phyloP scores from a whole-genome alignment of 495 filamentous ascomycete genomes.

The Letharia lupina region DNA sequence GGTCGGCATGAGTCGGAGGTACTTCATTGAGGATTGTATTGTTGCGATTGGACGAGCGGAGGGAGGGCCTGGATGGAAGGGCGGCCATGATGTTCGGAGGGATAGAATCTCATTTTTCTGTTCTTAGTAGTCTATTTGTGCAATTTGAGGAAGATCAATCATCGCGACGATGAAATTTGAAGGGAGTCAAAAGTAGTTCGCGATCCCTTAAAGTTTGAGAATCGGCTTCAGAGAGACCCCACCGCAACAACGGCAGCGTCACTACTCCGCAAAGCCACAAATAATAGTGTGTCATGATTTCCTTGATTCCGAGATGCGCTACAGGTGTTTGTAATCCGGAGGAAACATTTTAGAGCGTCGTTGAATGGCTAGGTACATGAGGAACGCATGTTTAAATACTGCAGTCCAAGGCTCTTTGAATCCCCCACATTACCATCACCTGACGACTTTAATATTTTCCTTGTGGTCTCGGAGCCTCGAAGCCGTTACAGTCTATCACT shows the following conservation, averaged over 20 bases:
- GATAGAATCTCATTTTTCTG: constrained; percentile 20
- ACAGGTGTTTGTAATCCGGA: not conserved
- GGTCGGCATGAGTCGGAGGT: constrained; percentile 22
- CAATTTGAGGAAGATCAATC: constrained; percentile 4
- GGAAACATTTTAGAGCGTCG: not conserved
- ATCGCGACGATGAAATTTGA: constrained; percentile 15
- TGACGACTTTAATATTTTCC: not conserved
- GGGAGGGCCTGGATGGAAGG: constrained; percentile 24
- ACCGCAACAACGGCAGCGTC: not conserved
- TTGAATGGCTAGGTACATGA: constrained; percentile 1
- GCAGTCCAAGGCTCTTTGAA: not conserved
- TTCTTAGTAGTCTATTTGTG: not conserved
- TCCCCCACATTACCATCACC: not conserved
- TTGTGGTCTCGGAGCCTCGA: not conserved
- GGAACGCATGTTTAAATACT: not conserved
- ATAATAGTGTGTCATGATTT: not conserved
- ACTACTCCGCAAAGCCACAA: not conserved
- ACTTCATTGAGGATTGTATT: constrained; percentile 19
- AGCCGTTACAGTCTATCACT: not conserved
- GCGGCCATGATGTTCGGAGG: constrained; percentile 24
- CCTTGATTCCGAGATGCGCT: not conserved
- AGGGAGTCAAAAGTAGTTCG: constrained; percentile 9
- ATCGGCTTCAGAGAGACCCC: not conserved
- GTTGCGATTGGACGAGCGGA: constrained; percentile 24
- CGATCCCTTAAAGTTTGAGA: constrained; percentile 15